Evolutionary conservation across 2,329 filamentous ascomycete species (phyloP).

Genomic region (Trichocomaceae sp.): DNA sequence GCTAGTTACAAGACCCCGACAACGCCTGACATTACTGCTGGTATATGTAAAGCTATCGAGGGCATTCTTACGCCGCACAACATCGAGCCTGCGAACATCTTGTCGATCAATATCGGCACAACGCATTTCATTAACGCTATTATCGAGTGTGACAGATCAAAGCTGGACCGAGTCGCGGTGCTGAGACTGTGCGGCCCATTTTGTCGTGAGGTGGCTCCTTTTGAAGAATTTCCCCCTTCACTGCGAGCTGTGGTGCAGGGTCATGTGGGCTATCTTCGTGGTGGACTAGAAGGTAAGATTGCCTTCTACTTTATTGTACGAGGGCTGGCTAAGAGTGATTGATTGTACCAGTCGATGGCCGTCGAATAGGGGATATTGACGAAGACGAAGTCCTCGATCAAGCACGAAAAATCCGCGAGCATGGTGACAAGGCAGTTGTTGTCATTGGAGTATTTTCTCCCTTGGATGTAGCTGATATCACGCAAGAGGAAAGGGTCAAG

Average conservation of each 20-base stretch:
- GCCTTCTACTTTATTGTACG: no score
- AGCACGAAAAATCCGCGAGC: constrained; percentile 30
- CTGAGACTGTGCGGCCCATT: constrained; percentile 34
- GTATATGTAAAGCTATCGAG: constrained; percentile 43
- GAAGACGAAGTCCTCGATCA: no score
- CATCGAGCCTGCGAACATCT: constrained; percentile 33
- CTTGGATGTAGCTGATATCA: constrained; percentile 45
- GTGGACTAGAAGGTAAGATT: not conserved
- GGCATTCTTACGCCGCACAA: constrained; percentile 36
- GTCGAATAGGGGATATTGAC: no score
- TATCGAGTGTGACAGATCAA: constrained; percentile 40
- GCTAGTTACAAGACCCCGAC: constrained; percentile 47
- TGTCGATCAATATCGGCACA: constrained; percentile 47
- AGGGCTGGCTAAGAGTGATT: no score
- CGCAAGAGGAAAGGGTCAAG: constrained; percentile 47
- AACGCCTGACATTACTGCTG: constrained; percentile 45
- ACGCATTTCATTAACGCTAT: constrained; percentile 46
- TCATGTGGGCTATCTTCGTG: not conserved
- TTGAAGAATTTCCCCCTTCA: constrained; percentile 41
- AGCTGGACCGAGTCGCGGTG: constrained; percentile 43
- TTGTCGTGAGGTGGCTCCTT: constrained; percentile 37
- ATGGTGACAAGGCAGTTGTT: constrained; percentile 42
- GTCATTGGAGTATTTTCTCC: constrained; percentile 54
- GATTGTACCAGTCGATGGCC: no score
- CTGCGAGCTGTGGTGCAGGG: constrained; percentile 18